phyloP scores from a whole-genome alignment of 371 early-diverging fungal species.

The Blakeslea trispora region DNA sequence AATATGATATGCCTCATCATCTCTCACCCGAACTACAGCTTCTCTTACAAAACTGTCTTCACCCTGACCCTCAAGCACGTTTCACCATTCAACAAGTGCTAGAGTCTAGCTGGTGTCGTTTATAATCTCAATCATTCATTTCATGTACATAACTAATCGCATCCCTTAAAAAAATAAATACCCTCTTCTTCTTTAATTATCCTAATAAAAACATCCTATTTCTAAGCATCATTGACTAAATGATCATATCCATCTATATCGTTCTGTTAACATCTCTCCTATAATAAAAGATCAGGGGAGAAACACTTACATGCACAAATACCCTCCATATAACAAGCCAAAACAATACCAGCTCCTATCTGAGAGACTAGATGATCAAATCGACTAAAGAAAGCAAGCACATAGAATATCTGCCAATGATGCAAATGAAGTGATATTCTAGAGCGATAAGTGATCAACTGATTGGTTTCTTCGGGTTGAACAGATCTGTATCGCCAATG shows the following conservation, averaged over 20 bases:
- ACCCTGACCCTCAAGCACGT: conserved; percentile 17
- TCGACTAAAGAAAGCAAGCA: conserved; percentile 75
- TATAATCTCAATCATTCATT: neutral
- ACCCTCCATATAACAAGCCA: conserved; percentile 81
- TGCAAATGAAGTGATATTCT: conserved; percentile 64
- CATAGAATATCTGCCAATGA: conserved; percentile 88
- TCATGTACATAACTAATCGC: too few species aligned
- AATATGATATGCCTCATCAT: conserved; percentile 40
- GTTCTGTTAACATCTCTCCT: neutral
- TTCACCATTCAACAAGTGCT: conserved; percentile 23
- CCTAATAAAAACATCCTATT: conserved; percentile 7
- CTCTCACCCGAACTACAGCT: conserved; percentile 18
- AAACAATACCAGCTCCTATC: conserved; percentile 68
- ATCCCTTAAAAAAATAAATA: too few species aligned
- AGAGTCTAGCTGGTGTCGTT: conserved; percentile 22
- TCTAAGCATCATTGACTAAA: conserved; percentile 36
- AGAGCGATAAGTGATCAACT: neutral
- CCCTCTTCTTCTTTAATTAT: conserved; percentile 8
- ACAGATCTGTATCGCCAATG: neutral
- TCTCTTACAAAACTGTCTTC: conserved; percentile 22
- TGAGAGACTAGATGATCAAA: conserved; percentile 72
- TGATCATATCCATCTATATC: conserved; percentile 39
- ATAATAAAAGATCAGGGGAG: neutral
- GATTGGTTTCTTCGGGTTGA: neutral
- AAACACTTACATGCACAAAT: conserved; percentile 49